Evolutionary conservation across 1,284 basidiomycete species (phyloP), one percentile per base, ranked within the genome.

Genomic region (Puccinia horiana): DNA sequence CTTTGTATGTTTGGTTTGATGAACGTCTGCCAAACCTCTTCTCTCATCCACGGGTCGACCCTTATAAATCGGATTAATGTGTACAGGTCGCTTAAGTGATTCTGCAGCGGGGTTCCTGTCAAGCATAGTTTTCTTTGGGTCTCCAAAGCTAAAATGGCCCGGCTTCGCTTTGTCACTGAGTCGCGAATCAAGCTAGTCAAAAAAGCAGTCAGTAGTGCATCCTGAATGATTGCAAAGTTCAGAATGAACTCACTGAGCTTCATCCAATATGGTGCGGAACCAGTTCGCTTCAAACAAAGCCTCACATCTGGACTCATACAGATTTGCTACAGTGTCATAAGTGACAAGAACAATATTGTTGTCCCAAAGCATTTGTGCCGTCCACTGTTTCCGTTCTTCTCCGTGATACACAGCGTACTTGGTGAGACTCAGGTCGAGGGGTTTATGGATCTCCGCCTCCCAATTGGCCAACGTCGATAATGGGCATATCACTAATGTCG

Each of bases 361-460:
- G 14, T 9, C 35, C 58, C 58, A 4, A 37, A 63, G 58, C 58
- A 63, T 63, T 14, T 29, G 58, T 18, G 29, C 58, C 9, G 35
- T 63, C 58, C 49, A 52, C 49, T 32, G n/a, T 63, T 63, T 63
- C n/a, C 58, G 58, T 63, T 37, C 58, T 63, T 63, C 35, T 63
- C 58, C 58, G 18, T 63, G 58, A 63, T 63, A 63, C 18, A 37
- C 58, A 32, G 35, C 58, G 29, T 63, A 63, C 29, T 63, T 63
- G n/a, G 29, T 37, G 2, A 67, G 40, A 37, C 16, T 67, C 32
- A 23, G 16, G 40, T 67, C 35, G 9, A 67, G 32, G 63, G 35
- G 63, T 32, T 67, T 67, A 42, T 67, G 32, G n/a, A 67, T 37
- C 40, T 67, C 63, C 9, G 63, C 63, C 40, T 37, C 32, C 63